These are phyloP conservation scores for Xylariaceae sp. DNA, from an alignment of 2,329 filamentous ascomycete species.

Conservation along the genomic window DNA sequence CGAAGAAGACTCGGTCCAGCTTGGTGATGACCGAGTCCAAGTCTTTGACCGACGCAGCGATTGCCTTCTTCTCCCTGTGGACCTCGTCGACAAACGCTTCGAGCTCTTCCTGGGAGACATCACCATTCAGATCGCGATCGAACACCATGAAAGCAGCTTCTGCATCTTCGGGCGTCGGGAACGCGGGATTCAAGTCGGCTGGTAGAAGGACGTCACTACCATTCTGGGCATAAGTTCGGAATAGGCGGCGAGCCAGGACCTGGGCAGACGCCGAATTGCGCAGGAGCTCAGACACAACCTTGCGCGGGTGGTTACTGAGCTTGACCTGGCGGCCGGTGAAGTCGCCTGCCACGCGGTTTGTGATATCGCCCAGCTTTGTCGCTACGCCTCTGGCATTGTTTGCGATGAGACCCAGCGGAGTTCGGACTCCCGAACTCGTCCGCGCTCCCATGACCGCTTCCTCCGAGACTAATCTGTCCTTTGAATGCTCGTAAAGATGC, in stretches of 20 bases:
- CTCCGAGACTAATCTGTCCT: constrained; percentile 59
- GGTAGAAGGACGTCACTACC: constrained; percentile 70
- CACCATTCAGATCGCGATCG: constrained; percentile 93
- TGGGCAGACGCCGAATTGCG: constrained; percentile 69
- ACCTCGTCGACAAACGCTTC: constrained; percentile 93
- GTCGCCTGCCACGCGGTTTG: constrained; percentile 73
- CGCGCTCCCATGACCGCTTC: constrained; percentile 44
- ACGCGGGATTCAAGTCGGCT: constrained; percentile 74
- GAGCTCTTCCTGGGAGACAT: constrained; percentile 92
- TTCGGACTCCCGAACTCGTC: constrained; percentile 57
- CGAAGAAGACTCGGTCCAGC: constrained; percentile 81
- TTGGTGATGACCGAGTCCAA: constrained; percentile 89
- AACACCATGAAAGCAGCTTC: constrained; percentile 88
- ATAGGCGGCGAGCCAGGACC: constrained; percentile 79
- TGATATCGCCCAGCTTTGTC: constrained; percentile 77
- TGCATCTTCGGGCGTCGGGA: constrained; percentile 77
- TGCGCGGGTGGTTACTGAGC: constrained; percentile 68
- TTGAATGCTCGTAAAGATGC: constrained; percentile 62
- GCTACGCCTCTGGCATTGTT: constrained; percentile 70
- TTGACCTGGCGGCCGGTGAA: constrained; percentile 73
- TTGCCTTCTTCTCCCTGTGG: constrained; percentile 88
- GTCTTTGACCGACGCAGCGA: constrained; percentile 90
- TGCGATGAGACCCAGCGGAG: constrained; percentile 68
- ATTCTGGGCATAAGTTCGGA: constrained; percentile 74
- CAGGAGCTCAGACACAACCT: constrained; percentile 76